phyloP scores from a whole-genome alignment of 2,329 filamentous ascomycete genomes.

The Sclerotinia subarctica region DNA sequence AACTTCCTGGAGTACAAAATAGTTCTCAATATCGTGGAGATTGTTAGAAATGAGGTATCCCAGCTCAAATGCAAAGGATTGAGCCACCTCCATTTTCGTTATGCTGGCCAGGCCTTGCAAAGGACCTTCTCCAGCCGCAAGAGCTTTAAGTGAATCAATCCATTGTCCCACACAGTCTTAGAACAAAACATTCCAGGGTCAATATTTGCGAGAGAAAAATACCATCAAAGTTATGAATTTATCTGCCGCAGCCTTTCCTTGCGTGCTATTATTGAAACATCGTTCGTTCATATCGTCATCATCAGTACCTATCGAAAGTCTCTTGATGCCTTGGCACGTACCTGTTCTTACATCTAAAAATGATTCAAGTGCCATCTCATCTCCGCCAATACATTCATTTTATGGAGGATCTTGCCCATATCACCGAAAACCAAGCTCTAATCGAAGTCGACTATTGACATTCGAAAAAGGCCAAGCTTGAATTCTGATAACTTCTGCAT shows the following conservation, averaged over 20 bases:
- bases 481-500: neutral
- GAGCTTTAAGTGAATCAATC: neutral
- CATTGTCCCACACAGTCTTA: neutral
- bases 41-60: neutral
- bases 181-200: neutral
- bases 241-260: neutral
- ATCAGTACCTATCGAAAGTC: neutral
- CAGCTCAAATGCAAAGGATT: neutral
- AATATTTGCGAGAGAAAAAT: neutral
- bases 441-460: neutral
- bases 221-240: neutral
- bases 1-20: neutral
- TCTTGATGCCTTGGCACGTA: neutral
- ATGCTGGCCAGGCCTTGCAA: neutral
- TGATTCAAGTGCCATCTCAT: rapidly evolving
- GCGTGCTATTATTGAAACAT: neutral
- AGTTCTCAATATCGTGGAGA: neutral
- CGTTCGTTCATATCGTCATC: rapidly evolving
- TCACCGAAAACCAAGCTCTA: neutral
- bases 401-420: neutral
- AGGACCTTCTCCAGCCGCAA: neutral
- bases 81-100: neutral
- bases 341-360: neutral
- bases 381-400: neutral
- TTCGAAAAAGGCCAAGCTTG: neutral